A percentile compares a stretch with the other conserved stretches of the same genome.
Conservation (phyloP, 306 rosid species). For the Prunus davidiana region DNA sequence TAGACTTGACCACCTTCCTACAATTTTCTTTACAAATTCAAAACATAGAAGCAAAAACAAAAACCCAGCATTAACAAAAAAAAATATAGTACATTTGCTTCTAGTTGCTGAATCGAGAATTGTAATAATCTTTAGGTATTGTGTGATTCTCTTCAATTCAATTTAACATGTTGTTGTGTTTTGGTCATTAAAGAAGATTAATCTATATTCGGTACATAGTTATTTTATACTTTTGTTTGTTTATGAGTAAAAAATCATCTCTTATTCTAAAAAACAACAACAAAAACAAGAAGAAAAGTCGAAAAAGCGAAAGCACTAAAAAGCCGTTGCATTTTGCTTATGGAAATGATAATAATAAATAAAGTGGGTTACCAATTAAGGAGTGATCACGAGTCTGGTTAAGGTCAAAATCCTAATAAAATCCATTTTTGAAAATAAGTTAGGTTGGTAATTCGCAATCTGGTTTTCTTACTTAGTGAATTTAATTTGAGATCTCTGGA, state of each 20-base stretch:
- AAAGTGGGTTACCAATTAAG: background rate
- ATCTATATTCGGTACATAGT: no score
- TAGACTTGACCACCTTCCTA: background rate
- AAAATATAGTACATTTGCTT: no score
- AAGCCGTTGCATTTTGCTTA: background rate
- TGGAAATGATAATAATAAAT: background rate
- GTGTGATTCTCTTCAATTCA: rapidly evolving
- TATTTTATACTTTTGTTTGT: no score
- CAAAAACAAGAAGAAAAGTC: background rate
- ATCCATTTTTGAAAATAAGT: background rate
- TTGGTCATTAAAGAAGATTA: rapidly evolving
- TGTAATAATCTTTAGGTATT: no score
- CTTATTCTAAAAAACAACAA: background rate
- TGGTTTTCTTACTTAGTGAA: background rate
- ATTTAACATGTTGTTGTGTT: no score
- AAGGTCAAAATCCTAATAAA: background rate
- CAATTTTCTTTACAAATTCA: background rate
- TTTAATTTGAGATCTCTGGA: background rate
- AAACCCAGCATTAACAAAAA: background rate
- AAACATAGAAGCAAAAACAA: background rate
- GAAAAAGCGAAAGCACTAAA: background rate
- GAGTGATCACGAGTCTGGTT: background rate
- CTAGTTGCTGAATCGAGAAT: no score
- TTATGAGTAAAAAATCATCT: no score
- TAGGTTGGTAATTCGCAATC: background rate